Evolutionary conservation across 371 early-diverging fungal species (phyloP).

Genomic region (Saksenaea vasiformis): DNA sequence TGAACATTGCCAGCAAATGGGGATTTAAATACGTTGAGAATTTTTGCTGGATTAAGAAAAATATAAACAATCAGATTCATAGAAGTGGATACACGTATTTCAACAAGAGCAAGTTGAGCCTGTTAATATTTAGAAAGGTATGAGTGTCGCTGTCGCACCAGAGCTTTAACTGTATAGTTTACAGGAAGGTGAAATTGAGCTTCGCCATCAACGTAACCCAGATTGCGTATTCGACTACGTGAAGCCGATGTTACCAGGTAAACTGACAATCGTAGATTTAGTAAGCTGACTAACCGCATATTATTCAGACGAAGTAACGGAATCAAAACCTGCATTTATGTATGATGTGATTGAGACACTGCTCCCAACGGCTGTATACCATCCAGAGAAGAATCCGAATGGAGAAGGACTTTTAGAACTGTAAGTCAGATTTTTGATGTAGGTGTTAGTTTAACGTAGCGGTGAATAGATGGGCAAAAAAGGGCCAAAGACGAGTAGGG

Average conservation of each 20-base stretch:
- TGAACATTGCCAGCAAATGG: conserved; percentile 75
- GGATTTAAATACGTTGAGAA: conserved; percentile 95
- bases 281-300: neutral
- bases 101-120: conserved; percentile 80
- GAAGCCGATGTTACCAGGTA: conserved; percentile 63
- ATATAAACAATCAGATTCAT: conserved; percentile 80
- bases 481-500: conserved; percentile 43
- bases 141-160: neutral
- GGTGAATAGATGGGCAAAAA: conserved; percentile 51
- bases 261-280: neutral
- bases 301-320: conserved; percentile 58
- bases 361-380: conserved; percentile 76
- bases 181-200: conserved; percentile 79
- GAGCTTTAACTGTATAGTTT: neutral
- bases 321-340: conserved; percentile 80
- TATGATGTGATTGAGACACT: conserved; percentile 89
- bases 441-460: neutral
- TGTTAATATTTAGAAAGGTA: conserved; percentile 87
- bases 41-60: conserved; percentile 91
- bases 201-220: conserved; percentile 91
- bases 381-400: conserved; percentile 59
- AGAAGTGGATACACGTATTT: conserved; percentile 69
- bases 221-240: conserved; percentile 93
- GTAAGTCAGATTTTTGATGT: conserved; percentile 45
- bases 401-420: conserved; percentile 72